Percentiles rank a stretch among this genome's conserved stretches.
These are phyloP conservation scores for Ochetophila trinervis DNA, from an alignment of 306 rosid species.

Conservation along the genomic window DNA sequence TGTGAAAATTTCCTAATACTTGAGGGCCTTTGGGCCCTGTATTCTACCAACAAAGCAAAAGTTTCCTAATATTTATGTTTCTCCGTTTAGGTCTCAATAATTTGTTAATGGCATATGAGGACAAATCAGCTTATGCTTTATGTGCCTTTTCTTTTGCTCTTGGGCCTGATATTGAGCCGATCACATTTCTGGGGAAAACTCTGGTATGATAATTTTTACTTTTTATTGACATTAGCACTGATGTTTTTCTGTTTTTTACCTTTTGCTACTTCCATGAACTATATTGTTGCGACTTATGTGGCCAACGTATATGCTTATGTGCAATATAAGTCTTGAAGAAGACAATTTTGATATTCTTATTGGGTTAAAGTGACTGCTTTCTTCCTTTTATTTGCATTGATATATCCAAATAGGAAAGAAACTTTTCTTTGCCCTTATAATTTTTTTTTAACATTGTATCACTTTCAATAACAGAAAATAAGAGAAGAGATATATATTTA, in stretches of 20 bases:
- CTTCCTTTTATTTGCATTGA: neutral
- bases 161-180: slow-evolving; percentile 69
- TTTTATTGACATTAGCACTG: neutral
- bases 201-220: slow-evolving; percentile 38
- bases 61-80: slow-evolving; percentile 20
- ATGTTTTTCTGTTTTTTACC: neutral
- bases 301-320: neutral
- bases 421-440: neutral
- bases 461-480: neutral
- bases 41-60: neutral
- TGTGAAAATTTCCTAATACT: slow-evolving; percentile 13
- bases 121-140: slow-evolving; percentile 87
- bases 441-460: neutral
- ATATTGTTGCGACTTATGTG: neutral
- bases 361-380: neutral
- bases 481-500: neutral
- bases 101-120: slow-evolving; percentile 85
- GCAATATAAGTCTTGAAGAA: neutral
- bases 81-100: slow-evolving; percentile 77
- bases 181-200: slow-evolving; percentile 83
- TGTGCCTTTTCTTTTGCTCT: slow-evolving; percentile 73
- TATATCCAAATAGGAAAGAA: neutral
- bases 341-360: neutral
- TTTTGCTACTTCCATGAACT: neutral
- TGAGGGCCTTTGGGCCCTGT: neutral